Evolutionary conservation across 1,139 yeast genomes (phyloP).

Genomic region (Yamadazyma atmosphaerica): DNA sequence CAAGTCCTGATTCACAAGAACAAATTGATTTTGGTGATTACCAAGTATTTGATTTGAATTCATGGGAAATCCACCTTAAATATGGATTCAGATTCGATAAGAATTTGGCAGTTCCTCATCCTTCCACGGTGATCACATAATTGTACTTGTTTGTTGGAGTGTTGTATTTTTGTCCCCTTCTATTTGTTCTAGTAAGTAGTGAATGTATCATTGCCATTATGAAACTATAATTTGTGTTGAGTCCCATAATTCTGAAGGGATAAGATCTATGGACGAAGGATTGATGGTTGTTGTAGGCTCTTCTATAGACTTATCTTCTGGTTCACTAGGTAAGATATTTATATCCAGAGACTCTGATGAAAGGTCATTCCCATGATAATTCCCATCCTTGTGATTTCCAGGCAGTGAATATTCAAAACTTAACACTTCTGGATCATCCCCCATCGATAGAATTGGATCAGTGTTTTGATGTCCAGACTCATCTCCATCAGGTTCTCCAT

Average conservation of each 20-base stretch:
- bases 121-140: slow-evolving; percentile 7
- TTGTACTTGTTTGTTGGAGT: too few relatives aligned
- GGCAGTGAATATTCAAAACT: background rate
- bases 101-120: slow-evolving; percentile 11
- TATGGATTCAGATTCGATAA: slow-evolving; percentile 27
- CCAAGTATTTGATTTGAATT: slow-evolving; percentile 44
- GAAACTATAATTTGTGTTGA: background rate
- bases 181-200: background rate
- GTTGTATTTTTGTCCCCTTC: background rate
- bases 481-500: background rate
- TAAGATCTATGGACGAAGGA: too few relatives aligned
- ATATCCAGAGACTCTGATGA: too few relatives aligned
- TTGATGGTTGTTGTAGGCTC: too few relatives aligned
- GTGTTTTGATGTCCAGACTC: background rate
- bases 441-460: background rate
- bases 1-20: slow-evolving; percentile 8
- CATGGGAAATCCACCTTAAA: slow-evolving; percentile 46
- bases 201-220: background rate
- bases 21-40: slow-evolving; percentile 39
- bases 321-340: slow-evolving; percentile 1
- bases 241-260: background rate
- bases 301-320: too few relatives aligned
- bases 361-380: too few relatives aligned
- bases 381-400: too few relatives aligned
- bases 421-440: background rate